phyloP scores from a whole-genome alignment of 768 basidiomycete species.

The Amanita muscaria region DNA sequence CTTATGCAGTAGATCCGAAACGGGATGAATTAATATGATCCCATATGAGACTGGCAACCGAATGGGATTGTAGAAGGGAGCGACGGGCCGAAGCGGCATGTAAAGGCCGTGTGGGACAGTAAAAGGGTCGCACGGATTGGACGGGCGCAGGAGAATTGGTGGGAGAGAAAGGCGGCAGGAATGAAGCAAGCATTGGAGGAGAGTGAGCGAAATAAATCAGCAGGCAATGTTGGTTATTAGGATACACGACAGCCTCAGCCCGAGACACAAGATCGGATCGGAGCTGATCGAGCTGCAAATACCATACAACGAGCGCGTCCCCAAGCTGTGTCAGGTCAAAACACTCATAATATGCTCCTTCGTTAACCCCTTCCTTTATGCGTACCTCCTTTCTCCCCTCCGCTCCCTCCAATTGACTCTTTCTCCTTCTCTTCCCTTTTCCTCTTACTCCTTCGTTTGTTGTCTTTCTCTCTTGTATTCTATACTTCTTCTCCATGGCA shows the following conservation, averaged over 20 bases:
- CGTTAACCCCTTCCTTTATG: slow-evolving; percentile 19
- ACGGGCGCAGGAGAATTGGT: not conserved
- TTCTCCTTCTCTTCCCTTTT: slow-evolving; percentile 13
- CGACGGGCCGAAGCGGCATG: slow-evolving; percentile 7
- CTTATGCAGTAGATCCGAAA: slow-evolving; percentile 7
- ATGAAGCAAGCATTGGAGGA: not conserved
- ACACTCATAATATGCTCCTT: slow-evolving; percentile 13
- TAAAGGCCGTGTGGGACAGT: slow-evolving; percentile 6
- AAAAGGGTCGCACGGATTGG: not conserved
- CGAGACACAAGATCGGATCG: slow-evolving; percentile 7
- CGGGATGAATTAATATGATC: not conserved
- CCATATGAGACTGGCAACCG: not conserved
- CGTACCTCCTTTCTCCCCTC: slow-evolving; percentile 14
- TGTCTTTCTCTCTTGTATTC: slow-evolving; percentile 20
- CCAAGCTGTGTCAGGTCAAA: slow-evolving; percentile 11
- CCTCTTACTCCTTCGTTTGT: slow-evolving; percentile 24
- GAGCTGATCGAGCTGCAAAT: slow-evolving; percentile 8
- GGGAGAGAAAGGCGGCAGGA: not conserved
- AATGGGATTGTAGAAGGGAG: not conserved
- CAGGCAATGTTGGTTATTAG: not conserved
- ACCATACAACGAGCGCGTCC: slow-evolving; percentile 10
- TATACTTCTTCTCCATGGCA: slow-evolving; percentile 33
- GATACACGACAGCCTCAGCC: not conserved
- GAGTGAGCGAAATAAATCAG: not conserved
- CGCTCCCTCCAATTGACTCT: slow-evolving; percentile 4